A percentile compares a stretch with the other conserved stretches of the same genome.
Conservation (phyloP, 768 basidiomycete species). For the Termitomyces sp. region DNA sequence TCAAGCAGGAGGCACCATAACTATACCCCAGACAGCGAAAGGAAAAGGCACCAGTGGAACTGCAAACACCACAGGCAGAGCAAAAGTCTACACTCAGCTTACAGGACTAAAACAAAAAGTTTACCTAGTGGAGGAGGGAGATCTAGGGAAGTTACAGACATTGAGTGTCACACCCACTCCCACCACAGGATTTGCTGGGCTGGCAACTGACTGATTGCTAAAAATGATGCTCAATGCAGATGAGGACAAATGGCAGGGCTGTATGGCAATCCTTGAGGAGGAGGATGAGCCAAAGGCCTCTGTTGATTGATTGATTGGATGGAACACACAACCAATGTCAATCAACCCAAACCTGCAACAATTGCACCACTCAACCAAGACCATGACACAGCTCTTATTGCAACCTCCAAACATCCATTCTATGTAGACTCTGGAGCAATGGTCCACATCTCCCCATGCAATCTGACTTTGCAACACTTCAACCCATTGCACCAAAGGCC, state of each 20-base stretch:
- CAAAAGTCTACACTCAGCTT: too few species aligned
- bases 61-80: too few species aligned
- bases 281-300: background rate
- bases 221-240: background rate
- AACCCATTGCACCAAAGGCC: too few species aligned
- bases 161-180: too few species aligned
- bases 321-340: background rate
- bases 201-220: background rate
- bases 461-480: too few species aligned
- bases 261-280: background rate
- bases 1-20: too few species aligned
- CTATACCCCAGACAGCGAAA: background rate
- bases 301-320: background rate
- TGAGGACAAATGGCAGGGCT: background rate
- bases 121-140: too few species aligned
- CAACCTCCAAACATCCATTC: background rate
- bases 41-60: background rate
- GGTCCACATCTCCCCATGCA: too few species aligned
- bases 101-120: too few species aligned
- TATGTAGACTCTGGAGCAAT: background rate
- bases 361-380: background rate
- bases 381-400: background rate
- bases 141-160: too few species aligned
- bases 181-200: background rate
- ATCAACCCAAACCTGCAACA: background rate